Base-by-base conservation (phyloP, 2,329 filamentous ascomycete species). In the Phialophora macrospora region DNA sequence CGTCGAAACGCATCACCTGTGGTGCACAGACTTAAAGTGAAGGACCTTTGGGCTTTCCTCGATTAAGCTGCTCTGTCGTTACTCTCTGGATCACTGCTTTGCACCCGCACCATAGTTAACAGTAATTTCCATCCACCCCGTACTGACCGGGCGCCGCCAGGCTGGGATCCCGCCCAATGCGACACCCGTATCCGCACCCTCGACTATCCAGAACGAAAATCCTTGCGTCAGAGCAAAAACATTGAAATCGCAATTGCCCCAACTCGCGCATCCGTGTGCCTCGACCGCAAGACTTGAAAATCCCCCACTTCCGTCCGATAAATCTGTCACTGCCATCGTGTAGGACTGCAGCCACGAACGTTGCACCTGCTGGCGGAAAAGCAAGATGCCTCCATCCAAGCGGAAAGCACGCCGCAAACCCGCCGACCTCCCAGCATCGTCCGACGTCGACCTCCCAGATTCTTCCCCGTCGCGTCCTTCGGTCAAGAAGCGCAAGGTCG, bases 401-500 rank as follows among this genome's bases (percentile, higher is more conserved):
- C 68, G 70, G 30, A 72, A 71, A 67, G 60, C 70, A 58, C 64
- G 67, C 61, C 69, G 69, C 63, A 71, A 67, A 57, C 65, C 66
- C n/a, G 58, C 62, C 17, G 59, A 66, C 34, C 22, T 63, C 26
- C 60, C 64, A 46, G 66, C 55, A 38, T 68, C 77, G 2, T 80
- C 79, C 30, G 80, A 82, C 60, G 77, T 75, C 64, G 80, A 82
- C 67, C 75, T 77, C 38, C 76, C 79, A 69, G 80, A 81, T 68
- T 83, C 81, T 38, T 83, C 81, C 41, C 80, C 81, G 49, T 78
- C 76, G 70, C 79, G 78, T 46, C 79, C 80, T 17, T 78, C 80
- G 24, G 75, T 76, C 60, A 83, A 82, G 73, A 82, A 81, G 75
- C 79, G 80, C 77, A 82, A 80, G 78, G 81, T 82, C 66, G 70